Conservation (phyloP, 192 early-diverging fungal genomes). For the Lunasporangiospora selenospora region DNA sequence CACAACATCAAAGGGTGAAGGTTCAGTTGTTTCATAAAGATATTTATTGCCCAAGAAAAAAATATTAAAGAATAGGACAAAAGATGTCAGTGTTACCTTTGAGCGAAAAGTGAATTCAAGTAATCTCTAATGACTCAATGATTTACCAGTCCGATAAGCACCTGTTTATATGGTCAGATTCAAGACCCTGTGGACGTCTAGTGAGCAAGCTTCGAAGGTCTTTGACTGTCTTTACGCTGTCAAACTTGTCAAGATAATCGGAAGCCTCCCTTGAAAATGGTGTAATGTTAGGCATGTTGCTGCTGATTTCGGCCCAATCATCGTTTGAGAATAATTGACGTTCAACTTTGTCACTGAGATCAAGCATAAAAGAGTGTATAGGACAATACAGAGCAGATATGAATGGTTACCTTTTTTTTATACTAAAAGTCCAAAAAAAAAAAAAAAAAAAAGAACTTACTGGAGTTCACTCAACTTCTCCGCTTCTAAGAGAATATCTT, state of each 20-base stretch:
- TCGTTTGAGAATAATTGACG: constrained; percentile 24
- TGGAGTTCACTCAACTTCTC: constrained; percentile 5
- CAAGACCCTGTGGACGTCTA: constrained; percentile 9
- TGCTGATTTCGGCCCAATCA: constrained; percentile 17
- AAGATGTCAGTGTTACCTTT: too few relatives aligned
- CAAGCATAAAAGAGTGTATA: constrained; percentile 25
- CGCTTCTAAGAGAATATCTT: constrained; percentile 11
- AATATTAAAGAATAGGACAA: not conserved
- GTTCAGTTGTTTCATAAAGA: constrained; percentile 20
- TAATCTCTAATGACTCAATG: not conserved
- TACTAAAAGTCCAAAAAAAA: not conserved
- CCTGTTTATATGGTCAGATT: constrained; percentile 17
- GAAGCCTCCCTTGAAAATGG: constrained; percentile 20
- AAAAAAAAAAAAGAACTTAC: constrained; percentile 2
- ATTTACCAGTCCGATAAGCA: constrained; percentile 24
- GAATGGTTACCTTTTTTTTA: constrained; percentile 3
- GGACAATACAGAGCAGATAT: constrained; percentile 13
- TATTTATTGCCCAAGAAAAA: constrained; percentile 14
- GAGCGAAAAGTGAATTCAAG: too few relatives aligned
- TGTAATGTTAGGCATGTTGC: constrained; percentile 11
- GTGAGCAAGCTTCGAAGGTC: constrained; percentile 9
- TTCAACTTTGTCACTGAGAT: constrained; percentile 11
- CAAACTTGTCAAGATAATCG: constrained; percentile 25
- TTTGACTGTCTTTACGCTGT: constrained; percentile 1
- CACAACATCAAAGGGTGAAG: constrained; percentile 20